Evolutionary conservation across 441 rosid genomes (phyloP), one percentile per base, ranked within the genome.

Genomic region (Sinapis alba): DNA sequence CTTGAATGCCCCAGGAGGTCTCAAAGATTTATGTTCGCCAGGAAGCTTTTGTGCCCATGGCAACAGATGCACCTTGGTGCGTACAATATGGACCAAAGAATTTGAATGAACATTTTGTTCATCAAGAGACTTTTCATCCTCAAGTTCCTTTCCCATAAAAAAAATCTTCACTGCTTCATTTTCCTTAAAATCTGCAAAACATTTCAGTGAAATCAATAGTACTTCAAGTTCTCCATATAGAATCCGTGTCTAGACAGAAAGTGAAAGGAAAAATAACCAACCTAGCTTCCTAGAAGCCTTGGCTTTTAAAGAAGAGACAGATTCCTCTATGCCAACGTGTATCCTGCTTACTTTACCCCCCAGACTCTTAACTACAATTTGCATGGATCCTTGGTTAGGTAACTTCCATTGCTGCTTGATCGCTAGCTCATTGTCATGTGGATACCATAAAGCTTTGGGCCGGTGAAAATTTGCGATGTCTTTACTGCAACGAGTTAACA

Each of bases 1-100:
- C 91, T 96, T 96, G 87, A 93, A 96, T 51, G 99, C 99, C 56
- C 98, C 98, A 1, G 98, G 99, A 75, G 99, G 99, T 67, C 96
- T 85, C 81, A 92, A 79, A 62, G 98, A 86, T 83, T 88, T 96
- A 75, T 90, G 92, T 80, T 93, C 97, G 26, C 96, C 89, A 0
- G 96, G 98, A 73, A 93, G 86, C 86, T 83, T 92, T 74, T 92
- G 98, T 19, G 98, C 97, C 86, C 83, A 84, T 18, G 98, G 94
- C 86, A 86, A 83, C 80, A 86, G 72, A 84, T 93, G 90, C 77
- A 96, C 56, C 84, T 86, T 87, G 69, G 99, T 87, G 57, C 98
- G 97, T 57, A 96, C 88, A 80, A 96, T 91, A 86, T 96, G 97
- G 78, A 96, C 87, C 86, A 96, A 71, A n/a, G 97, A 90, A 83